phyloP scores from a whole-genome alignment of 345 rosid genomes.

The Eucalyptus decipiens region DNA sequence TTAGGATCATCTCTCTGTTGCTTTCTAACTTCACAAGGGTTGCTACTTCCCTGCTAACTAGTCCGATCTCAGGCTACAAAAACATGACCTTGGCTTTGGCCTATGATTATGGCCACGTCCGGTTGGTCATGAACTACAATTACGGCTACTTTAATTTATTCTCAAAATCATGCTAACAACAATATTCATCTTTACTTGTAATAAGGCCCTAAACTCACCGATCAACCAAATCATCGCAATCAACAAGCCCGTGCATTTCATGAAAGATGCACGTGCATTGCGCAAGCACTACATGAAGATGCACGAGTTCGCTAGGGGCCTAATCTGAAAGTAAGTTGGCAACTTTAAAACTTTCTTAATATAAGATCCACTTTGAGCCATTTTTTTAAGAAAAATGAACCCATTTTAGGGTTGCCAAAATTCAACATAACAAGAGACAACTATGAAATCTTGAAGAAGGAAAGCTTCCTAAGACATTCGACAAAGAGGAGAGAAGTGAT shows the following conservation, averaged over 20 bases:
- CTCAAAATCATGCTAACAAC: neutral
- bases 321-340: too few relatives aligned
- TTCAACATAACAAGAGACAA: neutral
- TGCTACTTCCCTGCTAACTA: neutral
- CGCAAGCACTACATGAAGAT: accelerated
- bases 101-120: neutral
- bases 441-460: neutral
- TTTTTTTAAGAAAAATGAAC: neutral
- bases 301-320: neutral
- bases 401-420: neutral
- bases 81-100: neutral
- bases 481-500: too few relatives aligned
- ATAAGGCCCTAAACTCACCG: neutral
- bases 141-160: neutral
- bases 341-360: too few relatives aligned
- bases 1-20: neutral
- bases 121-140: neutral
- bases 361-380: neutral
- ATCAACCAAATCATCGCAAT: neutral
- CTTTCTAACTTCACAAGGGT: neutral
- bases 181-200: neutral
- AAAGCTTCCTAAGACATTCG: neutral
- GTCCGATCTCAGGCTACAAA: neutral
- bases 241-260: accelerated
- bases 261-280: neutral